Percentiles rank a stretch among this genome's conserved stretches.
Conservation (phyloP, 2,329 filamentous ascomycete species). For the Colletotrichum gloeosporioides region DNA sequence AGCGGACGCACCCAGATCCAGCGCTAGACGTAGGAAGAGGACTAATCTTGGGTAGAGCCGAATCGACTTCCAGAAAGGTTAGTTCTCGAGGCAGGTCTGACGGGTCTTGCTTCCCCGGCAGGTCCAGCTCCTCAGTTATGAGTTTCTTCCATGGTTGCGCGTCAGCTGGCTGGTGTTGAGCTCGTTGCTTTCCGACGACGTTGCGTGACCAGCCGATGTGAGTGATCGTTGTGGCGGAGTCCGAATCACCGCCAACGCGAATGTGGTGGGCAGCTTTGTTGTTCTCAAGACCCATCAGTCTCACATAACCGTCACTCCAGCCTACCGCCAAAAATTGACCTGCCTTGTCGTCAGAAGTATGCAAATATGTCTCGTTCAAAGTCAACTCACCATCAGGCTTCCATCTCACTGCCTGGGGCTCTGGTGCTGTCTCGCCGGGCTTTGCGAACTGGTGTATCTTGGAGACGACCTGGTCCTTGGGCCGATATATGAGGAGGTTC, state of each 20-base stretch:
- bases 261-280: slow-evolving; percentile 82
- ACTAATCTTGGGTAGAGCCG: slow-evolving; percentile 77
- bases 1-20: slow-evolving; percentile 61
- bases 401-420: slow-evolving; percentile 62
- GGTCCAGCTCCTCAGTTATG: slow-evolving; percentile 29
- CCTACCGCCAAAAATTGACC: slow-evolving; percentile 81
- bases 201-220: slow-evolving; percentile 61
- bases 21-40: slow-evolving; percentile 67
- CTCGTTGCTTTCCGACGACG: slow-evolving; percentile 28
- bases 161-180: slow-evolving; percentile 15
- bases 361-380: background rate
- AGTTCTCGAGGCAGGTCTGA: slow-evolving; percentile 74
- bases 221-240: slow-evolving; percentile 45
- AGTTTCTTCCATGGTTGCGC: slow-evolving; percentile 34
- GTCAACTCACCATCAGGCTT: slow-evolving; percentile 67
- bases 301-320: slow-evolving; percentile 81
- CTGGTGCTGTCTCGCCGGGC: slow-evolving; percentile 44
- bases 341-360: slow-evolving; percentile 32
- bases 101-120: slow-evolving; percentile 26
- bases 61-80: slow-evolving; percentile 77
- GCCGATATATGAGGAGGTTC: slow-evolving; percentile 76
- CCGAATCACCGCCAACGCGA: slow-evolving; percentile 49
- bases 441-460: slow-evolving; percentile 53
- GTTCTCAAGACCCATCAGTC: slow-evolving; percentile 79
- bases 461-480: slow-evolving; percentile 72